Evolutionary conservation across 805 yeast genomes (phyloP), one percentile per base, ranked within the genome.

Genomic region (Pichia occidentalis): DNA sequence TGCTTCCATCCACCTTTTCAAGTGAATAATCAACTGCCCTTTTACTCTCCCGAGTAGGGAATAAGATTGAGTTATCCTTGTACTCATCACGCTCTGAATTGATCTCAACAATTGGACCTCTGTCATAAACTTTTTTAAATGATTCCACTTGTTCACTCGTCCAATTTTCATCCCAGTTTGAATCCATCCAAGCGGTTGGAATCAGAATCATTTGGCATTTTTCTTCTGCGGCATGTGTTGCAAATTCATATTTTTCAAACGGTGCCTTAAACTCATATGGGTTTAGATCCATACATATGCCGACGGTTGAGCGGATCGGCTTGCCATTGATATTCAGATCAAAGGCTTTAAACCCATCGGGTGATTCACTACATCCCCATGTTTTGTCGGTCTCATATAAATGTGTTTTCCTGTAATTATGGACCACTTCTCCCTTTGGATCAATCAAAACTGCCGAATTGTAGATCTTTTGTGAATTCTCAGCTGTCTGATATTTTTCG

Each of bases 281-380:
- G 55, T 85, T 87, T 44, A 88, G 58, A 60, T 88, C 97, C 97
- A 88, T 88, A 56, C 97, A 88, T 5, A 88, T 86, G 0, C 96
- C 97, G 38, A 88, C 66, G 24, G 78, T 69, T 1, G 81, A 63
- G 24, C 56, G 68, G 6, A 73, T 47, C 4, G 17, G 35, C 12
- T 34, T 33, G 14, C 52, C 53, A 16, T 54, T 51, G 16, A 73
- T 56, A 4, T 50, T 49, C 29, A 80, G 49, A 4, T 64, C 65
- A 34, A 81, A 71, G 1, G 70, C 55, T 19, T 63, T 58, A 50
- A 86, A 87, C 0, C 75, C 77, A 2, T 54, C 59, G 0, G 82
- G 80, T 33, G 80, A 79, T 51, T 84, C 94, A 2, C 53, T 44
- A 39, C 86, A 79, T 0, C 92, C 95, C 92, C 94, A 87, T 0